Base-by-base conservation (phyloP, 2,329 filamentous ascomycete species). In the Stagonosporopsis cucurbitacearum region DNA sequence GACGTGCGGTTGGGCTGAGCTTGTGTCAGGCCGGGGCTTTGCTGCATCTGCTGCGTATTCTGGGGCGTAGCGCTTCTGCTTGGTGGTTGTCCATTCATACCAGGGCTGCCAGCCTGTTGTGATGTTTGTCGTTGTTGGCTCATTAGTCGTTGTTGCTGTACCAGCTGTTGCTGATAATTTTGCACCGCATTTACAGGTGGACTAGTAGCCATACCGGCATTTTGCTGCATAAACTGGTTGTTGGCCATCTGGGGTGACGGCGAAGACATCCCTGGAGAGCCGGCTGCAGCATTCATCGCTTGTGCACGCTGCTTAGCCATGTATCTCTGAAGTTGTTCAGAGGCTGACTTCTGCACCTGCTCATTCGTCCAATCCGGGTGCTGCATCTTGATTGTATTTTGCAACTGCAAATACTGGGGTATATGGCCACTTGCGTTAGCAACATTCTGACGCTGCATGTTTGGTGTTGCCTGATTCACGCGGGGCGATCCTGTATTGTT, bases 11-110 rank as follows among this genome's bases (percentile, higher is more conserved):
- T 57, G 32, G 69, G 56, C 58, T 73, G 71, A 35, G 70, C 70
- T 58, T 74, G 71, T 57, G 71, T 68, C 52, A 71, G 58, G 25
- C 67, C 65, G 8, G 71, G 71, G 54, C 71, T 73, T 50, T 73
- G 70, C 59, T 70, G 66, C 58, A 72, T 66, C 53, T 65, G 63
- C 54, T 71, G 66, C 30, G 70, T 65, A 44, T 75, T 74, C 47
- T 75, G 73, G 12, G 74, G 74, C 32, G 74, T 77, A 22, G 72
- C 74, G 59, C 74, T 77, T 47, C 74, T 63, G 55, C 74, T 77
- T 33, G 65, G 63, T 47, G 66, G 70, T 53, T 67, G 60, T 33
- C 66, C 69, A 48, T 64, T 73, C 57, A 74, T 51, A 37, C 66
- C 65, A 7, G 71, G 72, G 54, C 70, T 73, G 22, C 68, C 67